These are phyloP conservation scores for Phytopythium oedochilum DNA, from an alignment of 352 stramenopile species.

Conservation along the genomic window DNA sequence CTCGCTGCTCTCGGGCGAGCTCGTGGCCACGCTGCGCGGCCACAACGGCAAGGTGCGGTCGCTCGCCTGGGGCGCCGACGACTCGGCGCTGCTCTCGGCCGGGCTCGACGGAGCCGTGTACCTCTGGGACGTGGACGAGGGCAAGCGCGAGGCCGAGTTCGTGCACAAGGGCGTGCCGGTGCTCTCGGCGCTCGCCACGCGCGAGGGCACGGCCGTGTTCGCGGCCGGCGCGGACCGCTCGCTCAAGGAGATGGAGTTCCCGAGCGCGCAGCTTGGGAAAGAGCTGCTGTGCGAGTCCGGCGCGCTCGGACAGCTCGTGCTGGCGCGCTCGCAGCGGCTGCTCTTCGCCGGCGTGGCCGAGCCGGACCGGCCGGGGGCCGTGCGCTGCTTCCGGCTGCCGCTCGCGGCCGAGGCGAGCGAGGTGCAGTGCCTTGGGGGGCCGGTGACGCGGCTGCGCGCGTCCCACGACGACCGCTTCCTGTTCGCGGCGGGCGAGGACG, in stretches of 20 bases:
- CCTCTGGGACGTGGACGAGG: slow-evolving; percentile 90
- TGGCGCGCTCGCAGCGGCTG: slow-evolving; percentile 81
- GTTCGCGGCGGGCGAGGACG: slow-evolving; percentile 86
- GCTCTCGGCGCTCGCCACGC: slow-evolving; percentile 82
- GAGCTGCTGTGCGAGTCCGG: slow-evolving; percentile 73
- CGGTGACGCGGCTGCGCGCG: slow-evolving; percentile 78
- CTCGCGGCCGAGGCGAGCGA: slow-evolving; percentile 87
- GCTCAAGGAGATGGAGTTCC: slow-evolving; percentile 89
- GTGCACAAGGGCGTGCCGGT: slow-evolving; percentile 92
- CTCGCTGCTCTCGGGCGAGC: slow-evolving; percentile 89
- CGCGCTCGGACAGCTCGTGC: slow-evolving; percentile 78
- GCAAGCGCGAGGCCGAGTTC: slow-evolving; percentile 89
- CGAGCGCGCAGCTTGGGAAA: slow-evolving; percentile 66
- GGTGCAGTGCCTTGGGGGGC: slow-evolving; percentile 76
- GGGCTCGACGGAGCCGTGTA: slow-evolving; percentile 93
- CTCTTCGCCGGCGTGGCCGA: slow-evolving; percentile 88
- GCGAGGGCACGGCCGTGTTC: slow-evolving; percentile 75
- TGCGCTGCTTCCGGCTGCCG: slow-evolving; percentile 89
- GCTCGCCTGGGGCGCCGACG: slow-evolving; percentile 85
- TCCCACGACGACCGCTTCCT: slow-evolving; percentile 89
- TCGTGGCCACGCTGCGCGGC: slow-evolving; percentile 86
- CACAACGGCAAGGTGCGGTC: slow-evolving; percentile 92
- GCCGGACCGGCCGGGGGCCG: slow-evolving; percentile 58
- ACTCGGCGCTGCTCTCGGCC: slow-evolving; percentile 83
- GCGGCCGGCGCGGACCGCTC: slow-evolving; percentile 86